A percentile compares a stretch with the other conserved stretches of the same genome.
Evolutionary conservation across 2,329 filamentous ascomycete genomes (phyloP).

Genomic region (Paecilomyces variotii): DNA sequence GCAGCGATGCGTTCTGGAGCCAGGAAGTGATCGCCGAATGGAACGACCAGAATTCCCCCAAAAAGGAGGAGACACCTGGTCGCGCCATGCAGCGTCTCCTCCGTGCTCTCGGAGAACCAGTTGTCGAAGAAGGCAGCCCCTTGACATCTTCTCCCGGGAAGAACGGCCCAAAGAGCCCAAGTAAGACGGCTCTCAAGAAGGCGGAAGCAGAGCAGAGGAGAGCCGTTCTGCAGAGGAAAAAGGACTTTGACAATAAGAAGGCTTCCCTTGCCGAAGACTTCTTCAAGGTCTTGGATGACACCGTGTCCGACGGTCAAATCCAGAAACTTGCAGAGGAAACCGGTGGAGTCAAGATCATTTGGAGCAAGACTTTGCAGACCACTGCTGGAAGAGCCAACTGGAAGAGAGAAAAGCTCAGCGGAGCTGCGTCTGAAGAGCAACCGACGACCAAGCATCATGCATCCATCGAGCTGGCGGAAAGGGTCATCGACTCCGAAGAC

Average conservation of each 20-base stretch:
- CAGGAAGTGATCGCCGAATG: constrained; percentile 45
- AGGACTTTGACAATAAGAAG: constrained; percentile 48
- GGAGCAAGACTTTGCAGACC: constrained; percentile 55
- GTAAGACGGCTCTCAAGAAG: constrained; percentile 34
- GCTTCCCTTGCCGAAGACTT: constrained; percentile 46
- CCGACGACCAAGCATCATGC: constrained; percentile 48
- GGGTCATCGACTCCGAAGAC: constrained; percentile 71
- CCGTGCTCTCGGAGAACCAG: constrained; percentile 26
- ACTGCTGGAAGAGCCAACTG: constrained; percentile 63
- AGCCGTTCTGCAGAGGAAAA: constrained; percentile 30
- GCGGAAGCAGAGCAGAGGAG: constrained; percentile 29
- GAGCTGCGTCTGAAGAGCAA: constrained; percentile 1
- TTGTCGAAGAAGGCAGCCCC: constrained; percentile 25
- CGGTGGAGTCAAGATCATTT: constrained; percentile 52
- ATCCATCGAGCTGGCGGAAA: constrained; percentile 78
- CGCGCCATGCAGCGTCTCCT: constrained; percentile 14
- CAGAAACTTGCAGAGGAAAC: constrained; percentile 40
- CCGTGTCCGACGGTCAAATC: constrained; percentile 44
- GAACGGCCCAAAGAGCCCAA: constrained; percentile 16
- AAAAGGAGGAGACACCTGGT: constrained; percentile 26
- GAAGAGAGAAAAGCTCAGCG: constrained; percentile 51
- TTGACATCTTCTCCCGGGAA: constrained; percentile 5
- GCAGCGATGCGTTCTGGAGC: constrained; percentile 48
- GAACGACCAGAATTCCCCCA: constrained; percentile 48
- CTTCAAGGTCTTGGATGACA: constrained; percentile 48